Evolutionary conservation across 805 yeast species (phyloP), one percentile per base, ranked within the genome.

Genomic region (Ogataea allantospora): DNA sequence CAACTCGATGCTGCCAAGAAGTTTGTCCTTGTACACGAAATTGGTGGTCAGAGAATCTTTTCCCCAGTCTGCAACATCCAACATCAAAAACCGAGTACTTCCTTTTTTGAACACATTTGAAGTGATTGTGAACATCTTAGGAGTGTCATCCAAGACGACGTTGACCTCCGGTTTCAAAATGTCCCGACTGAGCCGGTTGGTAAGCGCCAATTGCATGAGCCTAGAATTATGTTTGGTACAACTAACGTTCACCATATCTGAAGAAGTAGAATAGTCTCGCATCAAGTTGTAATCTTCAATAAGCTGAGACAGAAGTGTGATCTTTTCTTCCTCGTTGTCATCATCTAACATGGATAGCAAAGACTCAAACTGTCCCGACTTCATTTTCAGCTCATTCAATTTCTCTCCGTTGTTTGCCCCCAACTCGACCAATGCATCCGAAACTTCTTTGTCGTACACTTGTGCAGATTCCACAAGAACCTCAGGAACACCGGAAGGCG

Each of bases 231-330:
- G 27, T 15, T 26, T 27, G 7, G 30, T 21, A 23, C 43, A 41
- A 3, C 14, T 24, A 19, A 43, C 40, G 8, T 19, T 22, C 9
- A 43, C 19, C 22, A 14, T 5, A 10, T n/a, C 16, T 2, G 13
- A 15, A 17, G 31, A 12, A 5, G 35, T 12, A 3, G 26, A 17
- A 14, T 25, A 33, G 6, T 14, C 31, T 15, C 30, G 32, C 37
- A 39, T 24, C 34, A 25, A 24, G 12, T 40, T 40, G 39, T 44
- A 40, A 31, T 44, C 48, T n/a, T 42, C 38, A 28, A 49, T 40
- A 26, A 45, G 27, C 6, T 40, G 40, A 6, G 32, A 27, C 20
- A 51, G 11, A 7, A 40, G 27, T 6, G 39, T 35, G 20, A 48
- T 26, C 34, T 48, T 48, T 5, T 34, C 38, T 10, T 27, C n/a